Evolutionary conservation across 2,329 filamentous ascomycete species (phyloP).

Genomic region (Incumbomyces delicatus): DNA sequence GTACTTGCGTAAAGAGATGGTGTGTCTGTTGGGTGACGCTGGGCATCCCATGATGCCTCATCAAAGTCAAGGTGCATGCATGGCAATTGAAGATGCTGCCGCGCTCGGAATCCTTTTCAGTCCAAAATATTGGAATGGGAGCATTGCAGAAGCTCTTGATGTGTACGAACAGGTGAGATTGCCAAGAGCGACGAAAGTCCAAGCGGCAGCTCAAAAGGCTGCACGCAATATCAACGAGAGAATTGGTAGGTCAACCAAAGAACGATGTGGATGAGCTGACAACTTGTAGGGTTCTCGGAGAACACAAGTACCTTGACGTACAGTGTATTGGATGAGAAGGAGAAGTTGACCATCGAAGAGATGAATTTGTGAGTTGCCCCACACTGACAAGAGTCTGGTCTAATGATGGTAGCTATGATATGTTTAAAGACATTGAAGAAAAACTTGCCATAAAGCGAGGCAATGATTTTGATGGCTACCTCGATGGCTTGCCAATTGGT

Average conservation of each 20-base stretch:
- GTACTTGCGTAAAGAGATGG: conserved; percentile 24
- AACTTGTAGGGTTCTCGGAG: conserved; percentile 47
- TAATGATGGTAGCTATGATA: too few relatives aligned
- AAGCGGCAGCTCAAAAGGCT: conserved; percentile 48
- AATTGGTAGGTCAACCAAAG: conserved; percentile 36
- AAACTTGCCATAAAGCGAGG: too few relatives aligned
- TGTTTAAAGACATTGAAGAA: too few relatives aligned
- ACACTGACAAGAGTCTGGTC: too few relatives aligned
- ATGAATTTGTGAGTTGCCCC: conserved; percentile 41
- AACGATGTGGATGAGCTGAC: conserved; percentile 1
- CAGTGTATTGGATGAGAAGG: conserved; percentile 39
- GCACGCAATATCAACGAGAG: conserved; percentile 54
- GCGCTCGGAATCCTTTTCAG: conserved; percentile 52
- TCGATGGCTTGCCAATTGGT: too few relatives aligned
- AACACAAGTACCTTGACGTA: conserved; percentile 50
- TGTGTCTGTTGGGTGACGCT: conserved; percentile 52
- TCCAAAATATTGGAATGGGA: conserved; percentile 7
- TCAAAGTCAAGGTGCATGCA: conserved; percentile 59
- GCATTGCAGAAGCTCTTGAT: conserved; percentile 9
- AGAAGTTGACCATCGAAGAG: conserved; percentile 56
- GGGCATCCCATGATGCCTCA: conserved; percentile 60
- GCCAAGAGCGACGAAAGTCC: conserved; percentile 25
- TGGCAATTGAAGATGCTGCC: conserved; percentile 58
- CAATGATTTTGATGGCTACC: too few relatives aligned
- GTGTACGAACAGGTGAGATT: conserved; percentile 37